Evolutionary conservation across 768 basidiomycete genomes (phyloP), one percentile per base, ranked within the genome.

Genomic region (Lactarius deliciosus): DNA sequence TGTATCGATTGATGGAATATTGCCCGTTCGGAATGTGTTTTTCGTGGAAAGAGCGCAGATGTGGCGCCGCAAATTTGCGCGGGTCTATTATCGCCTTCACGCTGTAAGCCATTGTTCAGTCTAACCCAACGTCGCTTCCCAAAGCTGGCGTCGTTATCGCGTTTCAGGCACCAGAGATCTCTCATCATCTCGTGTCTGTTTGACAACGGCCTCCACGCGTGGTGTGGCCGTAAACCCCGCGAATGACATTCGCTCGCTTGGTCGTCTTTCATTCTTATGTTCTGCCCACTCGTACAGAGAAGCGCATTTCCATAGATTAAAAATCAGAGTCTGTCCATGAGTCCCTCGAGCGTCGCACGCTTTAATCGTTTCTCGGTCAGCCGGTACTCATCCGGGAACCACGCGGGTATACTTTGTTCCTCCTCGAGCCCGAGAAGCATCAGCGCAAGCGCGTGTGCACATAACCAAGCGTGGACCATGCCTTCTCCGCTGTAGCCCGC

Each of bases 401-500:
- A 85, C 25, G 74, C 77, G 30, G 22, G 62, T 20, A 79, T 69
- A 36, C 73, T 69, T 7, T 72, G 74, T 57, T 75, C 75, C 56
- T 63, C 68, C 43, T 81, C 80, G 16, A 75, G 59, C 3, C 78
- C 82, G 5, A 86, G 74, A 5, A 91, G 77, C 87, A 88, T 88
- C 61, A 77, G 70, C 13, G 85, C 88, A 22, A 89, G 73, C 9
- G 84, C 86, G 63, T 81, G 80, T 5, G 85, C 83, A 64, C 85
- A 81, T 74, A 86, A 73, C 87, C 88, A 89, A 0, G 86, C 87
- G 68, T 88, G 83, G 4, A 83, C 83, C 89, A 90, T 89, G 1
- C 89, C 89, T 69, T 91, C 89, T 0, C 89, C 89, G 0, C 82
- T 80, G 72, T 86, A 91, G 5, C 88, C 89, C 15, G 86, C 88